A percentile compares a stretch with the other conserved stretches of the same genome.
These are phyloP conservation scores for Cupressus sempervirens DNA, from an alignment of 75 land plant genomes.

Conservation along the genomic window DNA sequence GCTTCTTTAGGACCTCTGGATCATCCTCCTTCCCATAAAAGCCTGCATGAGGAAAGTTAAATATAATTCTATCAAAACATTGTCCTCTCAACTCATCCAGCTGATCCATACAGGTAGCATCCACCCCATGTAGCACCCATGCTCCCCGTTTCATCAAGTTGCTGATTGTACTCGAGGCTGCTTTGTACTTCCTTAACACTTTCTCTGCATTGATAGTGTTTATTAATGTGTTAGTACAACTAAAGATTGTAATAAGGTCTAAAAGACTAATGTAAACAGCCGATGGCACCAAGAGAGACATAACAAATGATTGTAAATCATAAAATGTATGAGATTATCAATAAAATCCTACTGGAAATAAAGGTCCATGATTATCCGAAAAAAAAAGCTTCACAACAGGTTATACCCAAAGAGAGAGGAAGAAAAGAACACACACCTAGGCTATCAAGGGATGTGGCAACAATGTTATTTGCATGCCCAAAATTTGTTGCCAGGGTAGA, in stretches of 20 bases:
- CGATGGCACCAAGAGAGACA: too few relatives aligned
- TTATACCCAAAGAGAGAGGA: not conserved
- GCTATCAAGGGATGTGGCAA: constrained; percentile 32
- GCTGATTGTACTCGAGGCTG: not conserved
- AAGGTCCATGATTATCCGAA: not conserved
- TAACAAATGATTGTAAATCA: not conserved
- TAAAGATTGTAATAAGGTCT: not conserved
- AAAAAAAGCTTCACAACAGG: constrained; percentile 27
- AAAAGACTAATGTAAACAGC: too few relatives aligned
- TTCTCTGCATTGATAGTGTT: not conserved
- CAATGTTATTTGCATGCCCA: constrained; percentile 30
- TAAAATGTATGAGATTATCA: not conserved
- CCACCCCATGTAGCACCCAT: constrained; percentile 38
- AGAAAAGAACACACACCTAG: not conserved
- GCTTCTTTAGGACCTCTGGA: constrained; percentile 9
- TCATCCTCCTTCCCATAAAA: constrained; percentile 27
- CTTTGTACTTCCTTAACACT: not conserved
- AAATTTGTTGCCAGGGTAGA: constrained; percentile 22
- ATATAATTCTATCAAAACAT: constrained; percentile 43
- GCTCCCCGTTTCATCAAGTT: not conserved
- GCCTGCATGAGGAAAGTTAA: constrained; percentile 65
- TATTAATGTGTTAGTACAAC: constrained; percentile 2
- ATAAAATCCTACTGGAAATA: constrained; percentile 46
- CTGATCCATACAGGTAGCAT: constrained; percentile 42
- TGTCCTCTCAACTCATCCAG: constrained; percentile 9